phyloP scores from a whole-genome alignment of 2,329 filamentous ascomycete genomes.

The Botrytis byssoidea region DNA sequence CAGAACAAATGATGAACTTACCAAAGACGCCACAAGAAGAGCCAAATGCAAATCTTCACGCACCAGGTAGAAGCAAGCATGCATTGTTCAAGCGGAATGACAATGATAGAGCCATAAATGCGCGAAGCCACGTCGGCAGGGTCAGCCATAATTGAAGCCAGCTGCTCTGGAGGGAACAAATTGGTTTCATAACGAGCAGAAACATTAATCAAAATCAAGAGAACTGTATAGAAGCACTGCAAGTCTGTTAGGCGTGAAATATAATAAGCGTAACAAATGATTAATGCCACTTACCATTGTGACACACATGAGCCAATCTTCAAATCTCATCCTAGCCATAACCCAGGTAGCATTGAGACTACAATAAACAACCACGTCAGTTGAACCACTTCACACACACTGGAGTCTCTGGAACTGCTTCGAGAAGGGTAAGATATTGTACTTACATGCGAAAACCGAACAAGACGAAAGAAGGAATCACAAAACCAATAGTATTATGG shows the following conservation, averaged over 20 bases:
- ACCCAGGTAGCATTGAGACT: constrained; percentile 29
- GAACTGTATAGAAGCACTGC: constrained; percentile 40
- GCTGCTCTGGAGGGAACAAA: constrained; percentile 41
- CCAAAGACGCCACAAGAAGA: constrained; percentile 41
- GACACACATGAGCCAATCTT: constrained; percentile 42
- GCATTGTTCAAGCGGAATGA: constrained; percentile 49
- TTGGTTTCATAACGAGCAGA: constrained; percentile 42
- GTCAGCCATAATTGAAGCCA: constrained; percentile 37
- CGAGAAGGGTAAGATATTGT: background rate
- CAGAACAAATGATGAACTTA: constrained; percentile 16
- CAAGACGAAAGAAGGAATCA: constrained; percentile 24
- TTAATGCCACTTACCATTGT: constrained; percentile 38
- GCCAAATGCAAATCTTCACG: constrained; percentile 52
- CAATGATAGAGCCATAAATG: constrained; percentile 48
- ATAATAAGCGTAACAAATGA: background rate
- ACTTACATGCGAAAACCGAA: constrained; percentile 30
- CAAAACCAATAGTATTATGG: constrained; percentile 31
- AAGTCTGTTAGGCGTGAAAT: background rate
- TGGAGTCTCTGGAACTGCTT: no score
- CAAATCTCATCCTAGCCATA: constrained; percentile 30
- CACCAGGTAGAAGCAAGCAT: constrained; percentile 50
- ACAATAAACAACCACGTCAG: background rate
- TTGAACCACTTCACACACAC: background rate
- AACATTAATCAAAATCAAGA: constrained; percentile 42
- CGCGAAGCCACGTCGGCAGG: constrained; percentile 44